Base-by-base conservation (phyloP, 148 eudicot genomes). In the Vaccinium vitisidaea region DNA sequence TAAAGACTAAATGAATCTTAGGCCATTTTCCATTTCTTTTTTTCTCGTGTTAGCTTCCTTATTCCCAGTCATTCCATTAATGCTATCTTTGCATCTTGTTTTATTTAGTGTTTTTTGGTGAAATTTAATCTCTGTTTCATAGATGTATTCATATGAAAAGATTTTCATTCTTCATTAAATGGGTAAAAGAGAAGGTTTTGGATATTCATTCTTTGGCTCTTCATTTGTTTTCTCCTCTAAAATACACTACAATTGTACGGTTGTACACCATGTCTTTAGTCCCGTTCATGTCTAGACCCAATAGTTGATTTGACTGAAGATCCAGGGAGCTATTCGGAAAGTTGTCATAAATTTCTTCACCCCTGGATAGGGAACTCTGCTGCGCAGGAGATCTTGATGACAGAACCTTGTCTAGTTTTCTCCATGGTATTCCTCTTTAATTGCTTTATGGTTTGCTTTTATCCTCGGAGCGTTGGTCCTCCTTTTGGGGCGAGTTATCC, bases 391-490 rank as follows among this genome's bases (percentile, higher is more conserved):
- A 85, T 88, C 75, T 81, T 88, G 21, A 49, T 53, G 85, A 87
- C 83, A 71, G 92, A 89, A 52, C 88, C 90, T 50, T 91, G 87
- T 49, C 83, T 91, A 14, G 81, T 84, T n/a, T 84, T 88, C 69
- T 86, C 92, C 11, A 9, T 67, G 32, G 13, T 83, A 15, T 91
- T 91, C 76, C 82, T 91, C 61, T 19, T 15, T 91, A 63, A 46
- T 63, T 65, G 86, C 90, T 76, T 83, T 87, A 25, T 89, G 89
- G 92, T 48, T 86, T 30, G 36, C 85, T 19, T 87, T 70, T 83
- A 75, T 91, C 7, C 81, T 89, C 46, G 88, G 91, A 79, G 91
- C 88, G 83, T 86, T 91, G 8, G 86, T 83, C 48, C 90, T 85
- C 84, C 80, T 89, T 71, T 36, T 88, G 69, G 89, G 87, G 14